Evolutionary conservation across 2,329 filamentous ascomycete species (phyloP).

Genomic region (Cercospora sp.): DNA sequence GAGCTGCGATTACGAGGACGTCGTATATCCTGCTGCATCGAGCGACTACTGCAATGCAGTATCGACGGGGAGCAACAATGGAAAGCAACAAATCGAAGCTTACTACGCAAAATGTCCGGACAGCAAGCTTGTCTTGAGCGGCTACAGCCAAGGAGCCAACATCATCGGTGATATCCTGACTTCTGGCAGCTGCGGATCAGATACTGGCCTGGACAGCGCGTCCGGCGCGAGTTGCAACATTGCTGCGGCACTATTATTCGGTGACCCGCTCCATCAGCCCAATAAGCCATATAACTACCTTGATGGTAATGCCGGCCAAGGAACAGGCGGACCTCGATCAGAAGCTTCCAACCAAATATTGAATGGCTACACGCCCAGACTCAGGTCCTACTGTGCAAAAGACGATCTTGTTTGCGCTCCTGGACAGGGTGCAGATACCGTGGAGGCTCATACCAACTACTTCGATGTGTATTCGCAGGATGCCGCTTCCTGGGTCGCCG

Average conservation of each 20-base stretch:
- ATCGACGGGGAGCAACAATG: constrained; percentile 41
- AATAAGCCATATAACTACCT: constrained; percentile 36
- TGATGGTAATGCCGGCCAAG: constrained; percentile 28
- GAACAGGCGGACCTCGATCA: constrained; percentile 37
- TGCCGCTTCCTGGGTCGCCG: constrained; percentile 33
- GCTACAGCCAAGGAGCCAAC: constrained; percentile 48
- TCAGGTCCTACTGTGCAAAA: constrained; percentile 42
- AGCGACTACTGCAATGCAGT: constrained; percentile 44
- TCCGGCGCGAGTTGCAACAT: constrained; percentile 26
- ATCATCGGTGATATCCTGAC: constrained; percentile 33
- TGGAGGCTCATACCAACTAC: constrained; percentile 43
- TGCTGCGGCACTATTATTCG: constrained; percentile 33
- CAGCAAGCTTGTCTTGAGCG: constrained; percentile 46
- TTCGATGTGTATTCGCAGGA: constrained; percentile 39
- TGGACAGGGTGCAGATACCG: constrained; percentile 34
- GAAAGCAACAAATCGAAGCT: constrained; percentile 43
- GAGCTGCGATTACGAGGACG: constrained; percentile 31
- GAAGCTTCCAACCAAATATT: constrained; percentile 34
- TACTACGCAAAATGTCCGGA: constrained; percentile 46
- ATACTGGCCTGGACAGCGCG: constrained; percentile 38
- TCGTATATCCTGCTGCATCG: constrained; percentile 22
- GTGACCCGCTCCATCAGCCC: constrained; percentile 36
- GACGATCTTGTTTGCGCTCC: constrained; percentile 46
- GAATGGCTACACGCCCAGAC: constrained; percentile 33
- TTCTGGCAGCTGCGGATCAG: constrained; percentile 41